Evolutionary conservation across 2,329 filamentous ascomycete genomes (phyloP).

Genomic region (Neofusicoccum ribis): DNA sequence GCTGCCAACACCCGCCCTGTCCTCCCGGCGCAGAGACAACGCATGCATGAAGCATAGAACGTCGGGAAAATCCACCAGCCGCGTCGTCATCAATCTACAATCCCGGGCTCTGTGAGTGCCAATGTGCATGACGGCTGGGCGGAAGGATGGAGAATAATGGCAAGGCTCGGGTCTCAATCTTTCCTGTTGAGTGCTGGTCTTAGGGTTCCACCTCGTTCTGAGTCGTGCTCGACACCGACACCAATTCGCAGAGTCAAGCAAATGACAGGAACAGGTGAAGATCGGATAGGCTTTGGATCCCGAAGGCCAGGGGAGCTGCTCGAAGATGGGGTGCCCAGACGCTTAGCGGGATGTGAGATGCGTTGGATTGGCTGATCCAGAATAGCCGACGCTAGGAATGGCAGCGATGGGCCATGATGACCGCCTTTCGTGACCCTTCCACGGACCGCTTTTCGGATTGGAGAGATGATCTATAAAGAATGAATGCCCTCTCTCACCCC

Average conservation of each 20-base stretch:
- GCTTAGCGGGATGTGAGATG: background rate
- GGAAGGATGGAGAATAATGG: background rate
- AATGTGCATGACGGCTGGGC: background rate
- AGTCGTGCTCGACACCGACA: constrained; percentile 2
- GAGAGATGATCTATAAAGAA: background rate
- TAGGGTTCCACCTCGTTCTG: background rate
- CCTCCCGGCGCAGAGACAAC: background rate
- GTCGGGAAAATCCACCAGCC: background rate
- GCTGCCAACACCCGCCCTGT: background rate
- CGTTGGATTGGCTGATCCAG: background rate
- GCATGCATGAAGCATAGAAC: background rate
- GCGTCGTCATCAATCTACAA: background rate
- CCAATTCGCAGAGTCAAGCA: background rate
- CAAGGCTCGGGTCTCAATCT: background rate
- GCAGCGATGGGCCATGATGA: background rate
- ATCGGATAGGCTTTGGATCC: constrained; percentile 6
- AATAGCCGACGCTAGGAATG: background rate
- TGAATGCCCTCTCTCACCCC: background rate
- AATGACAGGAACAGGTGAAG: constrained; percentile 13
- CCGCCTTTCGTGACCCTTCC: background rate
- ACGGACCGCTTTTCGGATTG: background rate
- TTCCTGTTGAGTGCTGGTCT: background rate
- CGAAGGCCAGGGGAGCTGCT: background rate
- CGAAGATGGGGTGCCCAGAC: background rate
- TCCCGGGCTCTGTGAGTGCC: background rate